Base-by-base conservation (phyloP, 352 stramenopile species). In the Plasmopara viticola region DNA sequence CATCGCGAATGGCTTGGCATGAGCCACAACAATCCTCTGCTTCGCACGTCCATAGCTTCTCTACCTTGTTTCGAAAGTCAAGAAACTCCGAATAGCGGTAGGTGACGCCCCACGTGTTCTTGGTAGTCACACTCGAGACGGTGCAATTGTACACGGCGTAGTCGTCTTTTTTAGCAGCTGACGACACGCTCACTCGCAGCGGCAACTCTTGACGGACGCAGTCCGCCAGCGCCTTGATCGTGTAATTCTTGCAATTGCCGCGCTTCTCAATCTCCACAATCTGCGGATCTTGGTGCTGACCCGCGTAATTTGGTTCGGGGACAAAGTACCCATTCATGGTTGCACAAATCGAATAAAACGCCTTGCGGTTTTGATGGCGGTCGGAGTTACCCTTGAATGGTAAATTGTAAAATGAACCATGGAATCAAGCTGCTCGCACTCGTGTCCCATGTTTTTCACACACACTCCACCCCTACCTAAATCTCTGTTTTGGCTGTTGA, bases 51-150 rank as follows among this genome's bases (percentile, higher is more conserved):
- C 68, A 72, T 13, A 73, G 53, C 44, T 86, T 63, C 13, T 74
- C 64, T 18, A 88, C 61, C 34, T 76, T 69, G 60, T 53, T 66
- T 56, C 76, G 78, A 53, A 88, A 84, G 9, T 57, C 64, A 43
- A 72, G 60, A 38, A 88, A 82, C 60, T 86, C 77, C 31, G 73
- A 86, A 64, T 80, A 84, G 18, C 72, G 74, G 47, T 86, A 86
- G 45, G 70, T 60, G 25, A 86, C 71, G 8, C 53, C 56, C 70
- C 72, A 84, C 18, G 53, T 56, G 43, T 72, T 72, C 56, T 82
- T 74, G 56, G 68, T 72, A 17, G 70, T 64, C 9, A 72, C 56
- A 44, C 70, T 80, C 30, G 64, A 62, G 44, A 83, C 61, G 33
- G 60, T 70, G 60, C 56, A 71, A 52, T 76, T 64, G 62, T 86